Evolutionary conservation across 2,329 filamentous ascomycete species (phyloP).

Genomic region (Incumbomyces lentus): DNA sequence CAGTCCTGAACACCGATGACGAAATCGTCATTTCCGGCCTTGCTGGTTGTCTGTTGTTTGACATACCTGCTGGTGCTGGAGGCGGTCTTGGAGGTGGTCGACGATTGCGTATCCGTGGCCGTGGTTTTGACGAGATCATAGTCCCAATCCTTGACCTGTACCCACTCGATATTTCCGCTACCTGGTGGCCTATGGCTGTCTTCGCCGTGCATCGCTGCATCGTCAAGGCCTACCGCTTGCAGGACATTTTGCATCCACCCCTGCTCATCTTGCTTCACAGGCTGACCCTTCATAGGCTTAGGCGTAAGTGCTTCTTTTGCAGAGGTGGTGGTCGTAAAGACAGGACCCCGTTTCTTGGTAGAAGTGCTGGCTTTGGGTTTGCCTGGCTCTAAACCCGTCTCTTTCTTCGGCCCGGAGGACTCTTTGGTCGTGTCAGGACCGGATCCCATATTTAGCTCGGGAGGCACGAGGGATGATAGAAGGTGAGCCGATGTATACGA

Average conservation of each 20-base stretch:
- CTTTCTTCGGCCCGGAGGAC: conserved; percentile 4
- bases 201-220: conserved; percentile 23
- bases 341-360: conserved; percentile 20
- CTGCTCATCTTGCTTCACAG: conserved; percentile 22
- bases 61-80: conserved; percentile 17
- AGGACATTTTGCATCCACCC: conserved; percentile 40
- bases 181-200: conserved; percentile 57
- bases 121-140: conserved; percentile 32
- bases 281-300: conserved; percentile 9
- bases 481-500: conserved; percentile 90
- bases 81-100: conserved; percentile 16
- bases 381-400: conserved; percentile 10
- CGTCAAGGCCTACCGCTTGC: conserved; percentile 32
- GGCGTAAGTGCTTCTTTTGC: conserved; percentile 15
- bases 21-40: conserved; percentile 48
- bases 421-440: conserved; percentile 38
- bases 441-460: conserved; percentile 53
- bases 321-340: conserved; percentile 23
- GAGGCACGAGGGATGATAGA: conserved; percentile 74
- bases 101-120: conserved; percentile 11
- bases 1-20: conserved; percentile 79
- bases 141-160: conserved; percentile 56
- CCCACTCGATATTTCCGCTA: conserved; percentile 66
- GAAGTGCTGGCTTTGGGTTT: conserved; percentile 3
- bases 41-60: conserved; percentile 22